phyloP scores from a whole-genome alignment of 1,139 yeast genomes.

The Pneumocystis carinii region DNA sequence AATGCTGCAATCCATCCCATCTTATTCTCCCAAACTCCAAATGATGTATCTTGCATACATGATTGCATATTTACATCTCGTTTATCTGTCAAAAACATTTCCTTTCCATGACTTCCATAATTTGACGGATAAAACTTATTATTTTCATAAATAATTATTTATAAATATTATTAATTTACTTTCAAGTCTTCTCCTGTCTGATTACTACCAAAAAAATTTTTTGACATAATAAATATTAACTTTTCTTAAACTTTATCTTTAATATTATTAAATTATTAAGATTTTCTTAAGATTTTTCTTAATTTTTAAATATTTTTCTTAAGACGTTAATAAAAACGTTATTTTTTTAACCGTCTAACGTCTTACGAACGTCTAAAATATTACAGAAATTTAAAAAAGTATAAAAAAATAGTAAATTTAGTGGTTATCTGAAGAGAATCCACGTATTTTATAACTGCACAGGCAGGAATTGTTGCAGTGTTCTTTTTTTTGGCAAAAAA shows the following conservation, averaged over 20 bases:
- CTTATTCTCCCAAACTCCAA: not conserved
- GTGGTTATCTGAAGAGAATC: not conserved
- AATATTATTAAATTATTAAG: no score
- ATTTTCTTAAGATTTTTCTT: no score
- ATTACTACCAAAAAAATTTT: not conserved
- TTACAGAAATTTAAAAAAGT: no score
- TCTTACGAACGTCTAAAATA: no score
- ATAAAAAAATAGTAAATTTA: not conserved
- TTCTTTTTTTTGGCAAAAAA: not conserved
- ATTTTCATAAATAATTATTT: not conserved
- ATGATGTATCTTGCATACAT: not conserved
- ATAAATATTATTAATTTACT: not conserved
- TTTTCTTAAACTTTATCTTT: no score
- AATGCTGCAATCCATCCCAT: conserved; percentile 76
- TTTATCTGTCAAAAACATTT: not conserved
- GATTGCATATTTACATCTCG: not conserved
- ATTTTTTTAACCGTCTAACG: no score
- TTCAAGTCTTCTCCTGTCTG: not conserved
- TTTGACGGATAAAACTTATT: not conserved
- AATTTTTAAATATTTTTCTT: no score
- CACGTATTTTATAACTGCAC: not conserved
- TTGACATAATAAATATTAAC: not conserved
- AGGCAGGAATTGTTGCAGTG: not conserved
- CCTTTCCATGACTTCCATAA: not conserved
- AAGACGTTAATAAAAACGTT: no score